Evolutionary conservation across 768 basidiomycete species (phyloP).

Genomic region (Boletus tomentosulus): DNA sequence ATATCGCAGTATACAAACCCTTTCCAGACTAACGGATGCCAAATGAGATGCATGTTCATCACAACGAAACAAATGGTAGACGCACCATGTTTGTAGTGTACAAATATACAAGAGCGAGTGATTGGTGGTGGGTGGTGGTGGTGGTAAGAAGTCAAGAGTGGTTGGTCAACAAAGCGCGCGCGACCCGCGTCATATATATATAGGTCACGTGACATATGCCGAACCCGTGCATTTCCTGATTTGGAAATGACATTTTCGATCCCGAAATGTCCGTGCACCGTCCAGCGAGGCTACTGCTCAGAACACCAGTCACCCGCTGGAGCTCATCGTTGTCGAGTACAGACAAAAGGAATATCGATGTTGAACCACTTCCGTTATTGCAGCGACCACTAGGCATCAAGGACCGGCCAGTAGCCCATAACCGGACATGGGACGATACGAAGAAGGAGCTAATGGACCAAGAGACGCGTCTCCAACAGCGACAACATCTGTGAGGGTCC

Average conservation of each 20-base stretch:
- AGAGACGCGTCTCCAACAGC: conserved; percentile 65
- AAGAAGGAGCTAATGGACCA: conserved; percentile 68
- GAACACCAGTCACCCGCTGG: conserved; percentile 13
- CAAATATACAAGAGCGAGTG: conserved; percentile 16
- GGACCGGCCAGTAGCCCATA: conserved; percentile 58
- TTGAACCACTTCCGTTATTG: conserved; percentile 36
- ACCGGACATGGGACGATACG: conserved; percentile 56
- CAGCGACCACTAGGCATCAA: conserved; percentile 73
- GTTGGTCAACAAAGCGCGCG: conserved; percentile 30
- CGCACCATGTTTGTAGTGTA: conserved; percentile 26
- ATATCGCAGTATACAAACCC: conserved; percentile 15
- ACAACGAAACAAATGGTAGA: neutral
- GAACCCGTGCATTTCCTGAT: conserved; percentile 12
- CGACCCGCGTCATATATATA: conserved; percentile 34
- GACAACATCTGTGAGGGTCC: conserved; percentile 50
- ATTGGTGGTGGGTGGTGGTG: conserved; percentile 18
- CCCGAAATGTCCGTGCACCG: conserved; percentile 20
- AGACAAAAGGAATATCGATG: neutral
- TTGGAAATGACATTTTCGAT: conserved; percentile 14
- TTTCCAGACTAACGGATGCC: conserved; percentile 26
- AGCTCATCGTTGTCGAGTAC: conserved; percentile 15
- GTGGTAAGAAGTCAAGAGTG: conserved; percentile 30
- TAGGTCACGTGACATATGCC: conserved; percentile 24
- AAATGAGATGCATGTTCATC: conserved; percentile 5
- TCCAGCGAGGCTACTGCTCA: conserved; percentile 7